These are phyloP conservation scores for Orobanche coerulescens DNA, from an alignment of 257 asterid genomes.

Conservation along the genomic window DNA sequence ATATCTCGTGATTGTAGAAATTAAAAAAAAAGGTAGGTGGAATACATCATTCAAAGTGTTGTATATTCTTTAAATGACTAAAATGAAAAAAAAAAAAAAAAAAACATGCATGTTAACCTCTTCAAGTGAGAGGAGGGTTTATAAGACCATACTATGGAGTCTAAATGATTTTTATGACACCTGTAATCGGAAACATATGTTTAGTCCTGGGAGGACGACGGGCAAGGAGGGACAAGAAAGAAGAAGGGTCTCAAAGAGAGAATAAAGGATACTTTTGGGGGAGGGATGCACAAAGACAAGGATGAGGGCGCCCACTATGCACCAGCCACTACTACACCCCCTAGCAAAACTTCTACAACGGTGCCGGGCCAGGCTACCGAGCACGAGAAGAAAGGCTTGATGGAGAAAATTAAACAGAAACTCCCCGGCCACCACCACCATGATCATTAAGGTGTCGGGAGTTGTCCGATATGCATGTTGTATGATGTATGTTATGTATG, in stretches of 20 bases:
- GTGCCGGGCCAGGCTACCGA: conserved; percentile 23
- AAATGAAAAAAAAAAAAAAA: too few species aligned
- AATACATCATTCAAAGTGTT: too few species aligned
- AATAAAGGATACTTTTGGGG: conserved; percentile 51
- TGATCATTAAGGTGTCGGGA: conserved; percentile 20
- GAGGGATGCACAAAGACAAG: conserved; percentile 31
- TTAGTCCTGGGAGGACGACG: conserved; percentile 64
- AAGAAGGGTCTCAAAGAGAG: conserved; percentile 63
- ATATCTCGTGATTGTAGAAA: too few species aligned
- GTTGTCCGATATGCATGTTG: too few species aligned
- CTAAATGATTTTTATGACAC: neutral
- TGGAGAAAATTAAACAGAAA: conserved; percentile 74
- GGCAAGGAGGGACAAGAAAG: conserved; percentile 62
- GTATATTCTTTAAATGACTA: too few species aligned
- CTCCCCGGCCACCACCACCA: conserved; percentile 70
- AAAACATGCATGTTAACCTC: too few species aligned
- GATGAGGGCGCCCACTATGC: conserved; percentile 29
- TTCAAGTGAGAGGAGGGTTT: too few species aligned
- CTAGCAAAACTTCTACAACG: conserved; percentile 24
- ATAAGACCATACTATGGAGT: too few species aligned
- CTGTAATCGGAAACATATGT: neutral
- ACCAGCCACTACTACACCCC: conserved; percentile 13
- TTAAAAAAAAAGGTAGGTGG: too few species aligned
- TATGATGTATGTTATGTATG: too few species aligned
- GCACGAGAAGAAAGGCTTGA: conserved; percentile 68